Evolutionary conservation across 2,329 filamentous ascomycete species (phyloP).

Genomic region (Pyricularia sp.): DNA sequence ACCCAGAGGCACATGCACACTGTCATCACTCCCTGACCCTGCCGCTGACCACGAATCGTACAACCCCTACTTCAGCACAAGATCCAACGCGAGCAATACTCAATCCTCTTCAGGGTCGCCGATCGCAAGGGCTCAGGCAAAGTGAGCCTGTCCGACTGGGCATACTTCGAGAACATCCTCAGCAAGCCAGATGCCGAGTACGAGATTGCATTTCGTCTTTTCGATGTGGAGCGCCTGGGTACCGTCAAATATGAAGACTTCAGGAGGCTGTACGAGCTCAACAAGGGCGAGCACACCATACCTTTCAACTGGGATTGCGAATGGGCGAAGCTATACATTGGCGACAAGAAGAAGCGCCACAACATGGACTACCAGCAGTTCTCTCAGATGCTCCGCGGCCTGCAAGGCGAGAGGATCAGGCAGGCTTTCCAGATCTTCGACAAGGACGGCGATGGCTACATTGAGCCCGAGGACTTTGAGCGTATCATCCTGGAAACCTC

Average conservation of each 20-base stretch:
- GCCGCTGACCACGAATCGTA: slow-evolving; percentile 1
- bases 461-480: slow-evolving; percentile 92
- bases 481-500: slow-evolving; percentile 91
- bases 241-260: slow-evolving; percentile 86
- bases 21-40: not conserved
- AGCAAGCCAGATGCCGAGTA: slow-evolving; percentile 95
- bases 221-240: slow-evolving; percentile 78
- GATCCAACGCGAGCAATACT: slow-evolving; percentile 92
- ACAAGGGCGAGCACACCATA: slow-evolving; percentile 76
- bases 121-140: slow-evolving; percentile 67
- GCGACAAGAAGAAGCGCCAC: slow-evolving; percentile 78
- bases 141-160: slow-evolving; percentile 79
- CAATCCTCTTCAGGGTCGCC: slow-evolving; percentile 84
- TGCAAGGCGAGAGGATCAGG: slow-evolving; percentile 91
- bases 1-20: slow-evolving; percentile 1
- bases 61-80: slow-evolving; percentile 62
- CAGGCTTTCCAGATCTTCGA: slow-evolving; percentile 93
- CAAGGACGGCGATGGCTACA: slow-evolving; percentile 86
- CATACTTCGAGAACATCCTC: slow-evolving; percentile 86
- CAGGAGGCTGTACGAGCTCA: slow-evolving; percentile 73
- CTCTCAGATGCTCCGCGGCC: slow-evolving; percentile 91
- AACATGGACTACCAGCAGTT: slow-evolving; percentile 94
- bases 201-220: slow-evolving; percentile 95
- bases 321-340: slow-evolving; percentile 93
- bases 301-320: slow-evolving; percentile 97